Evolutionary conservation across 208 protist genomes (phyloP).

Genomic region (Trypanosoma platydactyli): DNA sequence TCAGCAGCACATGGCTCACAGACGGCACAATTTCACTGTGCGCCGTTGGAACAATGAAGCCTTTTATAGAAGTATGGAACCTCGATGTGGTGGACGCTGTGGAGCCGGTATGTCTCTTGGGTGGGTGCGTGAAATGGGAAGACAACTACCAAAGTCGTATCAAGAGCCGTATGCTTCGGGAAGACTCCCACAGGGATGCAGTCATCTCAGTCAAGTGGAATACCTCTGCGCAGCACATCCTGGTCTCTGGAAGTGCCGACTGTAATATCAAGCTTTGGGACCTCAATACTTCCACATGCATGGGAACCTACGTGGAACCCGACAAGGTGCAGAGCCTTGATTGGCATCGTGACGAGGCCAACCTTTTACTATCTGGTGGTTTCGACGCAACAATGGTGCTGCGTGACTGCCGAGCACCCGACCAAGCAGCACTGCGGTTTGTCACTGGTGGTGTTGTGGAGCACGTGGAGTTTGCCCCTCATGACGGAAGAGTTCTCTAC

Average conservation of each 20-base stretch:
- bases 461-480: slow-evolving; percentile 67
- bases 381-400: slow-evolving; percentile 79
- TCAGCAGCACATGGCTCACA: slow-evolving; percentile 94
- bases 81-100: slow-evolving; percentile 96
- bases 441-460: slow-evolving; percentile 56
- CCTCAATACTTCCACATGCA: slow-evolving; percentile 70
- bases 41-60: slow-evolving; percentile 96
- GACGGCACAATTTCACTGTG: slow-evolving; percentile 90
- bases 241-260: slow-evolving; percentile 95
- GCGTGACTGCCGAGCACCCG: slow-evolving; percentile 78
- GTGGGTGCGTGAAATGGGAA: slow-evolving; percentile 63
- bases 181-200: slow-evolving; percentile 92
- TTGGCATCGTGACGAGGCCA: slow-evolving; percentile 86
- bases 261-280: slow-evolving; percentile 97
- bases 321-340: slow-evolving; percentile 92
- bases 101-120: slow-evolving; percentile 91
- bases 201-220: slow-evolving; percentile 96
- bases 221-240: slow-evolving; percentile 84
- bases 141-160: slow-evolving; percentile 80
- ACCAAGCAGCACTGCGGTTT: slow-evolving; percentile 61
- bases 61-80: slow-evolving; percentile 97
- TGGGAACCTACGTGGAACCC: slow-evolving; percentile 90
- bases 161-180: slow-evolving; percentile 52
- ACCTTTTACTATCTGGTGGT: slow-evolving; percentile 83
- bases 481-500: slow-evolving; percentile 18